Conservation (phyloP, 2,329 filamentous ascomycete species). For the Trichophaea hybrida region DNA sequence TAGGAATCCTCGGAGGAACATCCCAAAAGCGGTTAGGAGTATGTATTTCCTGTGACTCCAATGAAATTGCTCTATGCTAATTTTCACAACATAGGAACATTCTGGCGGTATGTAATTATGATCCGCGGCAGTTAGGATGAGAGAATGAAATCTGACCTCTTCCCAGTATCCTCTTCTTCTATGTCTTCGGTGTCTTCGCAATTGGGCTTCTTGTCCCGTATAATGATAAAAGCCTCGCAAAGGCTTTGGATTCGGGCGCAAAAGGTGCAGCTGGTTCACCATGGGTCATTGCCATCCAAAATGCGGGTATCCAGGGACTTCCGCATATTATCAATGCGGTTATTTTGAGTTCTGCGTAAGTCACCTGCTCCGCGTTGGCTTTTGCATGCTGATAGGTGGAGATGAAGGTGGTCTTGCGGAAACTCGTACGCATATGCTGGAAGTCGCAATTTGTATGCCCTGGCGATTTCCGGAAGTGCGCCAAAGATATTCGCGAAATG, state of each 20-base stretch:
- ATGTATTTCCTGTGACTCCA: slow-evolving; percentile 40
- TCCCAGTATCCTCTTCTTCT: slow-evolving; percentile 43
- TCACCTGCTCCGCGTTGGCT: not conserved
- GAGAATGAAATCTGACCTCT: not conserved
- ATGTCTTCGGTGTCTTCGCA: slow-evolving; percentile 41
- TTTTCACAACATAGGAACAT: not conserved
- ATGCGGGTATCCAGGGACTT: slow-evolving; percentile 32
- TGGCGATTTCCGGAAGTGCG: slow-evolving; percentile 30
- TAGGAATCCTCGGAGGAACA: slow-evolving; percentile 42
- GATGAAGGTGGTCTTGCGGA: slow-evolving; percentile 39
- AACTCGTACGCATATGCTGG: slow-evolving; percentile 52
- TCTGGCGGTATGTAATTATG: not conserved
- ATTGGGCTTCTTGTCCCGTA: slow-evolving; percentile 39
- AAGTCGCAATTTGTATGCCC: slow-evolving; percentile 54
- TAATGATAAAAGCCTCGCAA: slow-evolving; percentile 36
- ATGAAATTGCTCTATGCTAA: not conserved
- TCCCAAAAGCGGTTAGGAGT: slow-evolving; percentile 46
- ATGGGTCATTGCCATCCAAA: slow-evolving; percentile 37
- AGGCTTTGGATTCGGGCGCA: slow-evolving; percentile 28
- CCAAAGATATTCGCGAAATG: slow-evolving; percentile 6
- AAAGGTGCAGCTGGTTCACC: slow-evolving; percentile 33
- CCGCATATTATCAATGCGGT: slow-evolving; percentile 33
- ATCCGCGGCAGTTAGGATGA: not conserved
- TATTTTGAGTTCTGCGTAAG: slow-evolving; percentile 32
- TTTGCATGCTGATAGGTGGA: not conserved